Evolutionary conservation across 139 green algal genomes (phyloP).

Genomic region (Monoraphidium neglectum): DNA sequence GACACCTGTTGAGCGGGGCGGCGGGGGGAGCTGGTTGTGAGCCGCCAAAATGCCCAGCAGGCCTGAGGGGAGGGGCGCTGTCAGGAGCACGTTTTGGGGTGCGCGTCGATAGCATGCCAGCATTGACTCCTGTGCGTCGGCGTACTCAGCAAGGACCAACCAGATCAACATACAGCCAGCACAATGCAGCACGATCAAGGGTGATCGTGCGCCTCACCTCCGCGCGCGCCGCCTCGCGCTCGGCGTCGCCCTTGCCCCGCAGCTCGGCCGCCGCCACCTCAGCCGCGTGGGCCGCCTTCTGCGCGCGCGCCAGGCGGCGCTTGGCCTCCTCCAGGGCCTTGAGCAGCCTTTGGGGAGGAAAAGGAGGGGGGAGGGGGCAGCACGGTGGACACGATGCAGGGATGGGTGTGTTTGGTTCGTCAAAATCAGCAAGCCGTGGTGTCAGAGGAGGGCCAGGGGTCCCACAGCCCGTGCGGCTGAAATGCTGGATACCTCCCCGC

Average conservation of each 20-base stretch:
- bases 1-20: too few relatives aligned
- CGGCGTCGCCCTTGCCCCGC: constrained; percentile 25
- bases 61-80: too few relatives aligned
- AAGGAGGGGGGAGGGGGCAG: neutral
- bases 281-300: constrained; percentile 51
- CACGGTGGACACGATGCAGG: too few relatives aligned
- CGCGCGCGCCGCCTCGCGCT: constrained; percentile 12
- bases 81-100: too few relatives aligned
- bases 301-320: constrained; percentile 42
- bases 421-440: neutral
- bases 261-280: constrained; percentile 49
- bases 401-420: neutral
- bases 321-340: constrained; percentile 48
- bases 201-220: constrained; percentile 11
- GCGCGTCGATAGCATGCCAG: too few relatives aligned
- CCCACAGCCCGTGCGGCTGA: neutral
- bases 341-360: constrained; percentile 16
- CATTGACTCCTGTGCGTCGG: neutral
- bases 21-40: too few relatives aligned
- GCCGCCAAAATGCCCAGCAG: too few relatives aligned
- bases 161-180: too few relatives aligned
- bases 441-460: neutral
- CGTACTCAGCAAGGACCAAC: neutral
- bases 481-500: neutral
- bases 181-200: neutral